Evolutionary conservation across 2,329 filamentous ascomycete species (phyloP), one percentile per base, ranked within the genome.

Genomic region (Rhynchosporium agropyri): DNA sequence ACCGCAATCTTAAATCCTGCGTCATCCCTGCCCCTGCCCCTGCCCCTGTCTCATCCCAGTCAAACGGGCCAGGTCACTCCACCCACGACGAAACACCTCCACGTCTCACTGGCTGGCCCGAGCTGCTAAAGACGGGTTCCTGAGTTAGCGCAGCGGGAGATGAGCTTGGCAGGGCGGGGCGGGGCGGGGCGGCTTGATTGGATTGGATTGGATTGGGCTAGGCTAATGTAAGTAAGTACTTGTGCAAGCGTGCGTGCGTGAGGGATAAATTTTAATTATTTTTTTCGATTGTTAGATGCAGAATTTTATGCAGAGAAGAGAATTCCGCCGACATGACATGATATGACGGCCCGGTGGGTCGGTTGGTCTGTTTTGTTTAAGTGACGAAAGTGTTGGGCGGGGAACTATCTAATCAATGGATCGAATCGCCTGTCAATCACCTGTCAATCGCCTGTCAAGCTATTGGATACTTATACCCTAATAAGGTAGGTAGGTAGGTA

Each of bases 341-440:
- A 20, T 1, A 20, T 20, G 20, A 20, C 20, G 20, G 20, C 20
- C 20, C 20, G 20, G 20, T 20, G 20, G 20, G 20, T 20, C 20
- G 20, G 20, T 20, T 1, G 20, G 20, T 20, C 20, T 51, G 31
- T 51, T 51, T 36, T 15, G 49, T 51, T 29, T 8, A 51, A 15
- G 43, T 20, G 26, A 6, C 1, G 3, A 51, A 15, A 51, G 36
- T 51, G 49, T 51, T 51, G 49, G 31, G 49, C 36, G 49, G 49
- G 49, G 2, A 33, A 51, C 38, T 51, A 51, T 51, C 49, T 51
- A 51, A 51, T 51, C 49, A 33, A 29, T 33, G 49, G 20, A n/a
- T 10, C 7, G 12, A 28, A 29, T 50, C 28, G 7, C 36, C 7
- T 7, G 36, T 40, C 36, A 8, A 20, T 20, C 20, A 20, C 20